A percentile compares a stretch with the other conserved stretches of the same genome.
These are phyloP conservation scores for carrot (Daucus carota) DNA, from an alignment of 129 eudicot genomes.

Conservation along the genomic window DH1_v3.0 NC_030385.2:32659001-32659500, in stretches of 20 bases:
- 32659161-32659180: background rate
- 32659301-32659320: background rate
- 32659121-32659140: slow-evolving; percentile 30
- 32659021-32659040: slow-evolving; percentile 80
- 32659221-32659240: background rate
- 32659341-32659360: background rate
- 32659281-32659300: background rate
- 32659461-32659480: slow-evolving; percentile 97
- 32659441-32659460: slow-evolving; percentile 93
- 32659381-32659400: background rate
- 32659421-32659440: slow-evolving; percentile 61
- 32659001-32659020: slow-evolving; percentile 95
- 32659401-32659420: background rate
- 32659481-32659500: slow-evolving; percentile 96
- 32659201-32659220: background rate
- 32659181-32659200: background rate
- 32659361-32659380: background rate
- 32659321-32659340: background rate
- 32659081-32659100: slow-evolving; percentile 45
- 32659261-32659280: background rate
- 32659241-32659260: background rate
- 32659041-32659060: slow-evolving; percentile 86
- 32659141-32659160: slow-evolving; percentile 58
- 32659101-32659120: slow-evolving; percentile 34
- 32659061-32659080: slow-evolving; percentile 91